phyloP scores from a whole-genome alignment of 805 yeast genomes.

The Monosporozyma yasuniensis region DNA sequence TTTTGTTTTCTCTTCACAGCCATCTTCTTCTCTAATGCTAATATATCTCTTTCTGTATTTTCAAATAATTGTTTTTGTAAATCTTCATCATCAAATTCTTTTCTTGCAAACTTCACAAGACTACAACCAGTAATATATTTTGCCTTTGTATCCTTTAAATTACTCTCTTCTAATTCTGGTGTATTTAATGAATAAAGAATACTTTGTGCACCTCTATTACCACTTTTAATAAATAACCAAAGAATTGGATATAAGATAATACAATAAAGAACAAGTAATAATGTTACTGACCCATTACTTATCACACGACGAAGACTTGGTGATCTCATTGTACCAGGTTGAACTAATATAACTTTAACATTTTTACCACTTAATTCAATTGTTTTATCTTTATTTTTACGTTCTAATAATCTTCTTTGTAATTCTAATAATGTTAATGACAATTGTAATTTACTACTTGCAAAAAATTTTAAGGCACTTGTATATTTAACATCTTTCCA shows the following conservation, averaged over 20 bases:
- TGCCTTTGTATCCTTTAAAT: conserved; percentile 46
- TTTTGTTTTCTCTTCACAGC: conserved; percentile 52
- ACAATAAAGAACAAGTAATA: conserved; percentile 48
- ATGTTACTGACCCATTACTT: conserved; percentile 63
- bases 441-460: conserved; percentile 71
- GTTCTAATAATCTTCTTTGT: conserved; percentile 63
- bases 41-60: conserved; percentile 50
- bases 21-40: conserved; percentile 54
- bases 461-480: conserved; percentile 69
- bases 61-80: conserved; percentile 55
- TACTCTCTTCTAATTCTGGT: conserved; percentile 54
- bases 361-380: conserved; percentile 40
- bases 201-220: conserved; percentile 74
- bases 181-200: conserved; percentile 57
- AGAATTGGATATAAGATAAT: conserved; percentile 68
- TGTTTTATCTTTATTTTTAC: conserved; percentile 37
- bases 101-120: conserved; percentile 43
- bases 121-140: conserved; percentile 63
- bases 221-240: conserved; percentile 72
- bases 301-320: conserved; percentile 73
- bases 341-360: conserved; percentile 63
- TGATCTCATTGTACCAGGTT: conserved; percentile 89
- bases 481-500: conserved; percentile 50
- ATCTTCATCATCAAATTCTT: conserved; percentile 53
- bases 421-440: conserved; percentile 69